Evolutionary conservation across 768 basidiomycete genomes (phyloP), one percentile per base, ranked within the genome.

Genomic region (Chalciporus sphaerocephalus): DNA sequence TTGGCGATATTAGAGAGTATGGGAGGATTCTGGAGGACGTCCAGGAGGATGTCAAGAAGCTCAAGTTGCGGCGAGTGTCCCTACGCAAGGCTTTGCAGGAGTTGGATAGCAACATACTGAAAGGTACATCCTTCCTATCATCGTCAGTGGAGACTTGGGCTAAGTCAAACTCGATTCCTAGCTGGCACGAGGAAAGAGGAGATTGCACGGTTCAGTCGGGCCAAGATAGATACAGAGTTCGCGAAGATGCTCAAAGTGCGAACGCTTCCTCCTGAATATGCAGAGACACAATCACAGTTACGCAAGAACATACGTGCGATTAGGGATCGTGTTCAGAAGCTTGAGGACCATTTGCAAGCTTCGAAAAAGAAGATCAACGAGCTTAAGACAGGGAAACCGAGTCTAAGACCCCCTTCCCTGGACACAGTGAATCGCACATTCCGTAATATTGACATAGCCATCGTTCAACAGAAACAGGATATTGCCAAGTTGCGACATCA

Each of bases 221-320:
- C 92, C 1, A 80, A 81, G 48, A 75, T 74, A 23, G 92, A 97
- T 58, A 75, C 80, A 3, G 85, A 86, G 44, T 90, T 94, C 61
- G 78, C 81, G 9, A 85, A 81, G 56, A 79, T 86, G 72, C 67
- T 90, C 42, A 82, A 79, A 57, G 71, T 80, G 3, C 75, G 87
- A 38, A 82, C 85, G n/a, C 67, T 93, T n/a, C 86, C 86, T 11
- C 92, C 95, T 0, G 92, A 97, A 57, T 85, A 92, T 58, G 72
- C 83, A 12, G 92, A 94, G 59, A 85, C 80, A 1, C 93, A 94
- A 60, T 78, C 74, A 2, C 80, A 83, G 44, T 68, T 97, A 21
- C 75, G 92, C 24, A 79, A 83, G 53, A 73, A 75, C 50, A 80
- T 89, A 28, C 71, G 85, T 60, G 65, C 69, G n/a, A 79, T 87